phyloP scores from a whole-genome alignment of 202 grass and related monocot genomes.

The Dendrocalamus latiflorus region DNA sequence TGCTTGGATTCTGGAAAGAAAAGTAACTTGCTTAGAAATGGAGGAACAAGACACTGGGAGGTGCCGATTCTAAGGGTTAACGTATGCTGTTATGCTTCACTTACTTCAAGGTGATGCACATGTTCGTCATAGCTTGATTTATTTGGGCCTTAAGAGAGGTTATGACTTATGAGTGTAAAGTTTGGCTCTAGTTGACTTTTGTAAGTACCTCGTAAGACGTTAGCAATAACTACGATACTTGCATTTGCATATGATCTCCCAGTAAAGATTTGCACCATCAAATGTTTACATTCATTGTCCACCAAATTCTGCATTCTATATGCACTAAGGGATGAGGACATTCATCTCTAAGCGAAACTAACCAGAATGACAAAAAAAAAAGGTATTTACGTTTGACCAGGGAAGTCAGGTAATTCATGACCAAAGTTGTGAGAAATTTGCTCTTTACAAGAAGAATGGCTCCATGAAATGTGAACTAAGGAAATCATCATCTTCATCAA shows the following conservation, averaged over 20 bases:
- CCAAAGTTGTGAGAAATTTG: no score
- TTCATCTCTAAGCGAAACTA: no score
- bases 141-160: not conserved
- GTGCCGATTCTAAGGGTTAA: no score
- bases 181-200: slow-evolving; percentile 14
- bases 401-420: no score
- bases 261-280: slow-evolving; percentile 2
- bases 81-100: slow-evolving; percentile 3
- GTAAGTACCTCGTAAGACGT: not conserved
- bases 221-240: slow-evolving; percentile 29
- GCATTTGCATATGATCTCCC: slow-evolving; percentile 13
- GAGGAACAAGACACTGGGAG: slow-evolving; percentile 20
- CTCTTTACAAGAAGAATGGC: no score
- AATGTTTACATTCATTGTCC: not conserved
- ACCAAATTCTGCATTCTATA: not conserved
- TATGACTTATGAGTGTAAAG: not conserved
- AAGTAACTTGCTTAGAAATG: slow-evolving; percentile 32
- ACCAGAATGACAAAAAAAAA: no score
- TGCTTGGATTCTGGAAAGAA: slow-evolving; percentile 51
- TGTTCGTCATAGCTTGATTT: slow-evolving; percentile 27
- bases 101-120: slow-evolving; percentile 28
- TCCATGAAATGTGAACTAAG: no score
- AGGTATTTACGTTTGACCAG: no score
- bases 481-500: no score
- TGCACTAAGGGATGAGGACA: no score